Conservation (phyloP, 2,329 filamentous ascomycete species). For the Davidsoniella eucalypti region DNA sequence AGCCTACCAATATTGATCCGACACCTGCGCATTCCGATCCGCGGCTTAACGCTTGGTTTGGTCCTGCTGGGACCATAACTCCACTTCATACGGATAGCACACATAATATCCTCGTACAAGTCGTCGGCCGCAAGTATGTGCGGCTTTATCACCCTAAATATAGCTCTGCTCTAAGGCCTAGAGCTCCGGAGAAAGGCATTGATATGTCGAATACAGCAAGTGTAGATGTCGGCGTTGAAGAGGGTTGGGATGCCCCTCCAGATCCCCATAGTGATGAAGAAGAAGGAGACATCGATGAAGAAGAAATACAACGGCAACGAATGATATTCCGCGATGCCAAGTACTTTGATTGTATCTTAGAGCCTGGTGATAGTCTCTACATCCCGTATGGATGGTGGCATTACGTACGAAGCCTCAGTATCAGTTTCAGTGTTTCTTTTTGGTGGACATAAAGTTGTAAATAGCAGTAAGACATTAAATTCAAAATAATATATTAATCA, state of each 20-base stretch:
- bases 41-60: slow-evolving; percentile 82
- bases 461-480: not conserved
- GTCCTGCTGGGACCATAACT: slow-evolving; percentile 72
- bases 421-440: slow-evolving; percentile 90
- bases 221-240: slow-evolving; percentile 57
- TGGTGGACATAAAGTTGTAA: slow-evolving; percentile 55
- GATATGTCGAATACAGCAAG: slow-evolving; percentile 85
- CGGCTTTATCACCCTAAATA: slow-evolving; percentile 61
- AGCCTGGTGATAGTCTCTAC: slow-evolving; percentile 70
- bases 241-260: slow-evolving; percentile 35
- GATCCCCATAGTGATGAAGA: slow-evolving; percentile 6
- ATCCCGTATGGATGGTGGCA: slow-evolving; percentile 97
- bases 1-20: slow-evolving; percentile 22
- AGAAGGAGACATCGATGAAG: slow-evolving; percentile 15
- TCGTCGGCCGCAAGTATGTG: slow-evolving; percentile 84
- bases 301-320: slow-evolving; percentile 24
- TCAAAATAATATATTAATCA: not conserved
- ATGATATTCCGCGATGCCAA: slow-evolving; percentile 38
- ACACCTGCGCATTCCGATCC: slow-evolving; percentile 35
- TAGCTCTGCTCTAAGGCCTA: slow-evolving; percentile 41
- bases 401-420: slow-evolving; percentile 71
- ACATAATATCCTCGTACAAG: slow-evolving; percentile 80
- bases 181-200: slow-evolving; percentile 49
- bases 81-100: slow-evolving; percentile 89
- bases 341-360: slow-evolving; percentile 63